A percentile compares a stretch with the other conserved stretches of the same genome.
These are phyloP conservation scores for Saccharomyces hybrid DNA, from an alignment of 1,139 yeast genomes.

Conservation along the genomic window DNA sequence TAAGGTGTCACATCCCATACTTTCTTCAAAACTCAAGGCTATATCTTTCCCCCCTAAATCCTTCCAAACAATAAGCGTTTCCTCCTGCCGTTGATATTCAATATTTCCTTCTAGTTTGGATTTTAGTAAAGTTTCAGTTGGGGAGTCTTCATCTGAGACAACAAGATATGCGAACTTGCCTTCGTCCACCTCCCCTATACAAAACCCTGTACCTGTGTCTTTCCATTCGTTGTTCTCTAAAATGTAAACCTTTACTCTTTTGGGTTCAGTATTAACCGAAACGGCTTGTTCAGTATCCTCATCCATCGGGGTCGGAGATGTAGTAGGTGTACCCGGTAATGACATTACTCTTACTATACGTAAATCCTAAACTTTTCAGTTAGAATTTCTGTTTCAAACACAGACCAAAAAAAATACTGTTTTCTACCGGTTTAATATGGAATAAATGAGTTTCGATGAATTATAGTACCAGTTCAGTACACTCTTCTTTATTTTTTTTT, in stretches of 20 bases:
- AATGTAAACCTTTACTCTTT: slow-evolving; percentile 84
- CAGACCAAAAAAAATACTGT: background rate
- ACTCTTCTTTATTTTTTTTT: background rate
- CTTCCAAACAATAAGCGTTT: slow-evolving; percentile 91
- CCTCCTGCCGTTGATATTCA: slow-evolving; percentile 90
- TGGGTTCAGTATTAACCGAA: slow-evolving; percentile 36
- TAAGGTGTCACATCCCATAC: slow-evolving; percentile 76
- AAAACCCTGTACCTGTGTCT: slow-evolving; percentile 89
- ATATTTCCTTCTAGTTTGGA: slow-evolving; percentile 64
- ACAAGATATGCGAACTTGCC: slow-evolving; percentile 37
- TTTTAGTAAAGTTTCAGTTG: slow-evolving; percentile 51
- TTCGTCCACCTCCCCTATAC: slow-evolving; percentile 45
- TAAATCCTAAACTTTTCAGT: background rate
- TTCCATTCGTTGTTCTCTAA: slow-evolving; percentile 80
- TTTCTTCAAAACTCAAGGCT: slow-evolving; percentile 88
- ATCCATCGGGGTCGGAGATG: background rate
- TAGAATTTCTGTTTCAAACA: background rate
- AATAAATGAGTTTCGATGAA: background rate
- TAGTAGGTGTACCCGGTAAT: background rate
- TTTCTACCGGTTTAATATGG: background rate
- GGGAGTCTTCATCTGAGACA: slow-evolving; percentile 65
- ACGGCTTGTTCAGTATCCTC: slow-evolving; percentile 4
- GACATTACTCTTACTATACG: background rate
- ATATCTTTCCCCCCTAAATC: slow-evolving; percentile 70
- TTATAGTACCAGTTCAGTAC: background rate